A percentile compares a stretch with the other conserved stretches of the same genome.
Conservation (phyloP, 1,284 basidiomycete species). For the Tylopilus sp. region DNA sequence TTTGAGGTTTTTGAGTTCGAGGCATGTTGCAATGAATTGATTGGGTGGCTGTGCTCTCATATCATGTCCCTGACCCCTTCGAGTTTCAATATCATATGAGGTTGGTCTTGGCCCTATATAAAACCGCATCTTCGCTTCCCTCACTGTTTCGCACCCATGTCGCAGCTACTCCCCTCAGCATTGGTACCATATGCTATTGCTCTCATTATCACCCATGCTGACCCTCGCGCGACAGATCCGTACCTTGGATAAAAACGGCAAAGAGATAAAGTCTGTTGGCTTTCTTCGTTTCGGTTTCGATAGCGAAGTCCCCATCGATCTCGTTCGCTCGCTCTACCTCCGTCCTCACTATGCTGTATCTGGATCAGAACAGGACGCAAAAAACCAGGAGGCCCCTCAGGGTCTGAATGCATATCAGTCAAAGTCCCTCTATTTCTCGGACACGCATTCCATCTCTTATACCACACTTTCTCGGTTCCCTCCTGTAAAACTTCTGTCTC, state of each 20-base stretch:
- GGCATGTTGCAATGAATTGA: slow-evolving; percentile 50
- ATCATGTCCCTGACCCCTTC: neutral
- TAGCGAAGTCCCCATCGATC: slow-evolving; percentile 72
- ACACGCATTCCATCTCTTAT: slow-evolving; percentile 78
- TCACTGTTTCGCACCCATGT: slow-evolving; percentile 13
- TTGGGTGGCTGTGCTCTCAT: slow-evolving; percentile 17
- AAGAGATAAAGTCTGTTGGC: slow-evolving; percentile 75
- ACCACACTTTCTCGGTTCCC: slow-evolving; percentile 88
- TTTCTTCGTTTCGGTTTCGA: slow-evolving; percentile 84
- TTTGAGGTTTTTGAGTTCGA: slow-evolving; percentile 50
- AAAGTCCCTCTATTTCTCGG: slow-evolving; percentile 78
- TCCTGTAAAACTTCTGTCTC: slow-evolving; percentile 81
- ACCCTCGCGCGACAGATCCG: slow-evolving; percentile 41
- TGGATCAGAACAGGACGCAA: slow-evolving; percentile 38
- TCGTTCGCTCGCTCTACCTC: slow-evolving; percentile 80
- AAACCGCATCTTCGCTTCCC: neutral
- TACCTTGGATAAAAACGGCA: slow-evolving; percentile 66
- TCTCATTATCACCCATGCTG: slow-evolving; percentile 6
- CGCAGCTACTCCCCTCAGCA: slow-evolving; percentile 20
- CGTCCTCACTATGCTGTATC: slow-evolving; percentile 70
- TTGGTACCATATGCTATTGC: slow-evolving; percentile 12
- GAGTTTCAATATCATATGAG: too few relatives aligned
- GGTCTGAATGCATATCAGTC: slow-evolving; percentile 62
- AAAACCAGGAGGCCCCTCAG: slow-evolving; percentile 48
- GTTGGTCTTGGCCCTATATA: neutral